Evolutionary conservation across 768 basidiomycete species (phyloP).

Genomic region (Nidularia sp.): DNA sequence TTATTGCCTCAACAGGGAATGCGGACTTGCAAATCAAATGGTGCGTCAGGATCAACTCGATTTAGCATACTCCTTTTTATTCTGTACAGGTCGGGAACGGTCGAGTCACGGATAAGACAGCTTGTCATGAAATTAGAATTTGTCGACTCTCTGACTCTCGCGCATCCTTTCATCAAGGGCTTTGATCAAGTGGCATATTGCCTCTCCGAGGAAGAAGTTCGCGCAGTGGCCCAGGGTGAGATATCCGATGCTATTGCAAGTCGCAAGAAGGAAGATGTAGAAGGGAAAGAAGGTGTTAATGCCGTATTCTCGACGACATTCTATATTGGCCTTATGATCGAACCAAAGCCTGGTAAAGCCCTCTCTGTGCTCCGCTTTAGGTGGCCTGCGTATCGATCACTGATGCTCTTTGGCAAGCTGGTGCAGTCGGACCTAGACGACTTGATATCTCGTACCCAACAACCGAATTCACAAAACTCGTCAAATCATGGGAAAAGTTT

Average conservation of each 20-base stretch:
- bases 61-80: neutral
- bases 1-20: slow-evolving; percentile 86
- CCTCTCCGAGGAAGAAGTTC: slow-evolving; percentile 81
- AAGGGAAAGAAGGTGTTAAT: slow-evolving; percentile 69
- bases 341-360: slow-evolving; percentile 78
- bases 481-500: slow-evolving; percentile 94
- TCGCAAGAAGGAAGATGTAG: slow-evolving; percentile 75
- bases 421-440: slow-evolving; percentile 70
- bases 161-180: slow-evolving; percentile 94
- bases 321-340: slow-evolving; percentile 92
- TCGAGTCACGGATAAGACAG: slow-evolving; percentile 93
- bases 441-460: slow-evolving; percentile 98
- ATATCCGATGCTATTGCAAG: slow-evolving; percentile 67
- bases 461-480: slow-evolving; percentile 89
- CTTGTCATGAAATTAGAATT: slow-evolving; percentile 98
- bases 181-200: slow-evolving; percentile 88
- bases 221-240: slow-evolving; percentile 84
- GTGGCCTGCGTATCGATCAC: neutral
- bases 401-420: slow-evolving; percentile 40
- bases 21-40: slow-evolving; percentile 90
- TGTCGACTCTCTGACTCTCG: slow-evolving; percentile 85
- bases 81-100: slow-evolving; percentile 74
- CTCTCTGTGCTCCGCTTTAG: neutral
- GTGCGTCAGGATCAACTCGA: slow-evolving; percentile 36
- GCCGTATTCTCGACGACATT: slow-evolving; percentile 96